Conservation (phyloP, 2,329 filamentous ascomycete species). For the Cercospora sp. region DNA sequence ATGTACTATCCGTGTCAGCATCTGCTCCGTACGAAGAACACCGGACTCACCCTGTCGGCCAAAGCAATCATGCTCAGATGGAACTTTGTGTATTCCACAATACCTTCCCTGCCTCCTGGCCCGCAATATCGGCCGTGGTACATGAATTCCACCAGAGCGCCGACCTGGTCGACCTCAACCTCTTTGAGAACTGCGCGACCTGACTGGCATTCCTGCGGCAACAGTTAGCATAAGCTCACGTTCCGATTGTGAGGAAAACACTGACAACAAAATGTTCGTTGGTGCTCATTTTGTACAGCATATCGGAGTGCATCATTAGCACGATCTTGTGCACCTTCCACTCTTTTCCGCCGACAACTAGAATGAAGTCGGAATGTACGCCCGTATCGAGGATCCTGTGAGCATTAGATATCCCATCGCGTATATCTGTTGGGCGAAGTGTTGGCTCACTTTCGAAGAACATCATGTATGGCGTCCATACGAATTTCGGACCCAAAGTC, state of each 20-base stretch:
- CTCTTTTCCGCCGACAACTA: neutral
- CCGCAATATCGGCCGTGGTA: neutral
- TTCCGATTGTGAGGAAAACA: neutral
- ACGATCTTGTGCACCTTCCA: constrained; percentile 8
- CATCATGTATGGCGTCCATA: neutral
- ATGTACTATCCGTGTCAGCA: neutral
- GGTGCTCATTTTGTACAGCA: constrained; percentile 10
- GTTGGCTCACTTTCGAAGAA: neutral
- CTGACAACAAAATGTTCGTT: neutral
- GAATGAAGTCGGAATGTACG: constrained; percentile 1
- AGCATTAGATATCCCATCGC: neutral
- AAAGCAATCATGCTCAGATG: neutral
- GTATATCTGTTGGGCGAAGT: neutral
- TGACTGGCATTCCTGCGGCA: neutral
- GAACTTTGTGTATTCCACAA: neutral
- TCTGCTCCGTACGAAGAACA: neutral
- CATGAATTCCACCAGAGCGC: neutral
- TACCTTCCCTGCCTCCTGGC: no score
- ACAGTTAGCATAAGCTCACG: neutral
- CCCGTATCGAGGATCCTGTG: neutral
- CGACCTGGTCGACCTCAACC: neutral
- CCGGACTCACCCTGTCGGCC: neutral
- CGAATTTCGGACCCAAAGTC: neutral
- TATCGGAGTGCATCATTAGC: neutral
- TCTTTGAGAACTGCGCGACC: neutral